Evolutionary conservation across 2,329 filamentous ascomycete species (phyloP).

Genomic region (Fonsecaea multimorphosa): DNA sequence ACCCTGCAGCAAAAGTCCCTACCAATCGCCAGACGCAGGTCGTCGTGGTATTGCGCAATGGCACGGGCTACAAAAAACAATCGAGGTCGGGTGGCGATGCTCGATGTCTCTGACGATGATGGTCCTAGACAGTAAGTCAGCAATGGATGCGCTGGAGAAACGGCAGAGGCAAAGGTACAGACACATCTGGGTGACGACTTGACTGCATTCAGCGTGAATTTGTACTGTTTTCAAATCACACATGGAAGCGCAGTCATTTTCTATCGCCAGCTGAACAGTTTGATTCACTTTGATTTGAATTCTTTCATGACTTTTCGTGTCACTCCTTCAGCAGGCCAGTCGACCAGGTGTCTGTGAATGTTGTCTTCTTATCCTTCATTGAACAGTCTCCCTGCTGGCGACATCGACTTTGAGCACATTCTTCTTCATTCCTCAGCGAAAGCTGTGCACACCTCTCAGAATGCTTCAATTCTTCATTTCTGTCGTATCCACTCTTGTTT

Average conservation of each 20-base stretch:
- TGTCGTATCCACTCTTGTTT: slow-evolving; percentile 5
- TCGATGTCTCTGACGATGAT: neutral
- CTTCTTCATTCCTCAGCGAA: neutral
- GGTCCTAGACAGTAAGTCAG: neutral
- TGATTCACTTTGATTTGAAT: slow-evolving; percentile 8
- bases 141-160: neutral
- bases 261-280: neutral
- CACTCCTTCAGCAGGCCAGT: neutral
- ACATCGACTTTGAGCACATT: neutral
- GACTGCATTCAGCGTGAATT: neutral
- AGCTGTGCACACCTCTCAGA: neutral
- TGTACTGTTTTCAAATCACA: neutral
- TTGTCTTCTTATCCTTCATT: neutral
- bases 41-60: neutral
- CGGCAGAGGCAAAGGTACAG: neutral
- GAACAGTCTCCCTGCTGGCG: neutral
- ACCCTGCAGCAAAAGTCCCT: slow-evolving; percentile 1
- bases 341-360: neutral
- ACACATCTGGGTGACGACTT: neutral
- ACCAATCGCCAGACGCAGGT: slow-evolving; percentile 4
- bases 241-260: neutral
- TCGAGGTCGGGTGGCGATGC: neutral
- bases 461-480: slow-evolving; percentile 18
- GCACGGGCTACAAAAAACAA: neutral
- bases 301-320: neutral